phyloP scores from a whole-genome alignment of 2,329 filamentous ascomycete genomes.

The Rutstroemia sp. region DNA sequence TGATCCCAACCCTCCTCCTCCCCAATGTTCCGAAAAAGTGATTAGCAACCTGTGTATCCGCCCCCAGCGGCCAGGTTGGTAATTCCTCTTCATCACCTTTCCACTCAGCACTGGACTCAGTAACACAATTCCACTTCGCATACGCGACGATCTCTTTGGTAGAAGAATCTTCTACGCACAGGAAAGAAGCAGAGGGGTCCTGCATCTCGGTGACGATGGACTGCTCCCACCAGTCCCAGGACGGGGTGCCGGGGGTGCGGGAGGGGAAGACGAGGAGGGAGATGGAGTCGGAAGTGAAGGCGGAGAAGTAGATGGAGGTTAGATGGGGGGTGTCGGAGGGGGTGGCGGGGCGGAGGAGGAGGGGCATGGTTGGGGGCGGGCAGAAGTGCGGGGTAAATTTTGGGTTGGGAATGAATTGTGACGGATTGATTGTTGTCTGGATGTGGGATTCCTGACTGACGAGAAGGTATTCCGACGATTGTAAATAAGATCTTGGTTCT shows the following conservation, averaged over 20 bases:
- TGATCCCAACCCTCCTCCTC: conserved; percentile 25
- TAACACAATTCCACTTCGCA: conserved; percentile 39
- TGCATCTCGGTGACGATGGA: conserved; percentile 33
- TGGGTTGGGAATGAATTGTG: no score
- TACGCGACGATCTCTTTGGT: conserved; percentile 41
- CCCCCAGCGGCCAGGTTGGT: conserved; percentile 35
- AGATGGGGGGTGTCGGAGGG: conserved; percentile 29
- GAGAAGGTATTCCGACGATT: no score
- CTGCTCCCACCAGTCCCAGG: conserved; percentile 32
- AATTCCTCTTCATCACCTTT: conserved; percentile 18
- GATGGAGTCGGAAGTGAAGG: conserved; percentile 36
- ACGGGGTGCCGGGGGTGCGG: conserved; percentile 8
- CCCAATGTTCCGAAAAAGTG: conserved; percentile 36
- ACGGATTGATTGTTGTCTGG: no score
- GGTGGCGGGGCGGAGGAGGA: conserved; percentile 33
- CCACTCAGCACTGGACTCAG: conserved; percentile 11
- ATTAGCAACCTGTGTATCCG: conserved; percentile 31
- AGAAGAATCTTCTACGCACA: conserved; percentile 34
- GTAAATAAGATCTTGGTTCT: no score
- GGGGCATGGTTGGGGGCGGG: no score
- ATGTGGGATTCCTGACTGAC: no score
- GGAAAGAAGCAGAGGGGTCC: conserved; percentile 32
- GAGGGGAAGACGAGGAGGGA: conserved; percentile 33
- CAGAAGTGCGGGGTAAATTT: no score
- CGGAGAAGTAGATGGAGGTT: conserved; percentile 25